A percentile compares a stretch with the other conserved stretches of the same genome.
Evolutionary conservation across 257 asterid species (phyloP).

Genomic region (Solanum megistacrolobum): DNA sequence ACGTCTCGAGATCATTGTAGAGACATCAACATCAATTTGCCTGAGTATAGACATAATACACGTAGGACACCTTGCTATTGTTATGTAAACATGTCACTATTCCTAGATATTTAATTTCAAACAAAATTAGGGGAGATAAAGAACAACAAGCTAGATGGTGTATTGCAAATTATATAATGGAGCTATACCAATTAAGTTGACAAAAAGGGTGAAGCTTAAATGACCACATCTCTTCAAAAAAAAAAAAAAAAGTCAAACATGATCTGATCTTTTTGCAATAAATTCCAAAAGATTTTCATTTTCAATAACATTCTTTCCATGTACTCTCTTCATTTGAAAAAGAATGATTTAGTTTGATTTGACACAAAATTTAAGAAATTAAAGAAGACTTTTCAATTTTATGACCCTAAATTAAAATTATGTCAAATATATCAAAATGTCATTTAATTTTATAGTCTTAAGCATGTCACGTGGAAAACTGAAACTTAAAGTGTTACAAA

Average conservation of each 20-base stretch:
- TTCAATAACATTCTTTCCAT: background rate
- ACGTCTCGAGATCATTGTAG: background rate
- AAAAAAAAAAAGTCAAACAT: conserved; percentile 20
- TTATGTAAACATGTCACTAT: background rate
- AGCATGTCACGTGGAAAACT: no score
- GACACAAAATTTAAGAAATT: rapidly evolving
- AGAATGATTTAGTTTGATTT: no score
- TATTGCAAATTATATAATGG: background rate
- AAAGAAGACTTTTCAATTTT: no score
- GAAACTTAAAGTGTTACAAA: no score
- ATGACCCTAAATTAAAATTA: rapidly evolving
- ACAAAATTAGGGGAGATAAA: background rate
- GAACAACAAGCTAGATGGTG: background rate
- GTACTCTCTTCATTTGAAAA: background rate
- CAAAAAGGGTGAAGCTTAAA: conserved; percentile 19
- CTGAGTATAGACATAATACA: background rate
- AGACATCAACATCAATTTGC: background rate
- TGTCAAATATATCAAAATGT: no score
- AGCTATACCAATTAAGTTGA: conserved; percentile 2
- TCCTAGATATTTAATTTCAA: background rate
- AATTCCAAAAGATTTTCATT: conserved; percentile 8
- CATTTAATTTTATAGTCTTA: no score
- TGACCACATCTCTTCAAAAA: conserved; percentile 23
- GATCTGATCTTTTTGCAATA: conserved; percentile 6
- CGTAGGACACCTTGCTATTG: background rate